Evolutionary conservation across 2,329 filamentous ascomycete genomes (phyloP), one percentile per base, ranked within the genome.

Genomic region (Neophaeococcomyces mojaviensis): DNA sequence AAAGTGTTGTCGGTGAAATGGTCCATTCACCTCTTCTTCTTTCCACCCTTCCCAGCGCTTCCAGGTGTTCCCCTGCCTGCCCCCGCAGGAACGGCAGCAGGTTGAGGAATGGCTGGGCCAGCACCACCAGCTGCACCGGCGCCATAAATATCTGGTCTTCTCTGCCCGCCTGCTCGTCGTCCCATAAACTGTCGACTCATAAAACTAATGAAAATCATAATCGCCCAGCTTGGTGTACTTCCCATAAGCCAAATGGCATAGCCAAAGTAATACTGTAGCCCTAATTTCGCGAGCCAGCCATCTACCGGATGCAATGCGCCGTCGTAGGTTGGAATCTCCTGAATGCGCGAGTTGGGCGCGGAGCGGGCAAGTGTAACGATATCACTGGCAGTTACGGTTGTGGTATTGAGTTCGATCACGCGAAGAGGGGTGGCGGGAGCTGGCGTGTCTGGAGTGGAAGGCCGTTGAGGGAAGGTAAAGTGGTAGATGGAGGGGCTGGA

Each of bases 201-300:
- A 61, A 82, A 76, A 44, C 72, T 78, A 62, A 83, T 75, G 34
- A 69, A 62, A 52, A 83, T 73, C 79, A 83, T 82, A 52, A 81
- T 74, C 48, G 75, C 58, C 79, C 79, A 83, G 56, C 73, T 79
- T 2, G 79, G 79, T 54, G 82, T 70, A 62, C 71, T 68, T 28
- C 71, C 67, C 58, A 82, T 72, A 24, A 59, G 72, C 61, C 69
- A 81, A 45, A 81, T 68, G 35, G 69, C 59, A 53, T 79, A 81
- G 5, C 72, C 79, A 30, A 79, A 58, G 13, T 74, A 72, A 44
- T 79, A 61, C 34, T 67, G 69, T 41, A 82, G 62, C 33, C 69
- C 66, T 55, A 69, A 69, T 62, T 79, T 61, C 40, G 74, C 73
- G 36, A 82, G 61, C 52, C 60, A 64, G 37, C 79, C 76, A 58